Evolutionary conservation across 1,284 basidiomycete genomes (phyloP).

Genomic region (Vanrija sp.): DNA sequence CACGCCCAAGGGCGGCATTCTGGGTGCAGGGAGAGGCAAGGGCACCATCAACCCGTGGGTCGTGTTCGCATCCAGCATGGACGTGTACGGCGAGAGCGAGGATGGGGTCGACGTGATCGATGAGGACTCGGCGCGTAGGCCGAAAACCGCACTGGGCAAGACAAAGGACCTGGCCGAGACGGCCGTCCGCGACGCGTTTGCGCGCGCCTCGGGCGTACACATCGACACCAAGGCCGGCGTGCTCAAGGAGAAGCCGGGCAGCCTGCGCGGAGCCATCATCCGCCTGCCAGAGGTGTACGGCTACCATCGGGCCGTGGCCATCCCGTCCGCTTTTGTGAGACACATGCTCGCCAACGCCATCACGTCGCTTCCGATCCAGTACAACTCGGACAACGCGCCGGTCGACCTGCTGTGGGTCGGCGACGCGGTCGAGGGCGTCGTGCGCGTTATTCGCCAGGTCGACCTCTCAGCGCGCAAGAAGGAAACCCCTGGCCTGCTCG

Average conservation of each 20-base stretch:
- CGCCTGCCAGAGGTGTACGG: constrained; percentile 46
- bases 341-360: constrained; percentile 37
- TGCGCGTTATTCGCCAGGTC: constrained; percentile 18
- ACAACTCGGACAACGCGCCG: constrained; percentile 29
- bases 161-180: constrained; percentile 39
- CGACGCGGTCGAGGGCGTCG: constrained; percentile 35
- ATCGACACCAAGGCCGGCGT: neutral
- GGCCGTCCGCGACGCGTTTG: constrained; percentile 15
- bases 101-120: constrained; percentile 8
- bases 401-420: constrained; percentile 40
- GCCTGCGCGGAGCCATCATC: constrained; percentile 25
- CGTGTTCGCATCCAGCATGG: constrained; percentile 37
- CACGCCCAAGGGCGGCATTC: neutral
- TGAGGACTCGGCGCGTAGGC: constrained; percentile 19
- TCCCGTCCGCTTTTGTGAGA: constrained; percentile 38
- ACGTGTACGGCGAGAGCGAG: constrained; percentile 31
- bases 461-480: neutral
- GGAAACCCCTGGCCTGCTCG: constrained; percentile 2
- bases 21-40: neutral
- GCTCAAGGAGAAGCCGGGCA: neutral
- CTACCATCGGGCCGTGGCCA: constrained; percentile 22
- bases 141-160: constrained; percentile 30
- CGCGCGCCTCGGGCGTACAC: neutral
- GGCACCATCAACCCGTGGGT: constrained; percentile 34
- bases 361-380: constrained; percentile 42